These are phyloP conservation scores for Saccharomyces pastorianus DNA, from an alignment of 1,139 yeast genomes.

Conservation along the genomic window DNA sequence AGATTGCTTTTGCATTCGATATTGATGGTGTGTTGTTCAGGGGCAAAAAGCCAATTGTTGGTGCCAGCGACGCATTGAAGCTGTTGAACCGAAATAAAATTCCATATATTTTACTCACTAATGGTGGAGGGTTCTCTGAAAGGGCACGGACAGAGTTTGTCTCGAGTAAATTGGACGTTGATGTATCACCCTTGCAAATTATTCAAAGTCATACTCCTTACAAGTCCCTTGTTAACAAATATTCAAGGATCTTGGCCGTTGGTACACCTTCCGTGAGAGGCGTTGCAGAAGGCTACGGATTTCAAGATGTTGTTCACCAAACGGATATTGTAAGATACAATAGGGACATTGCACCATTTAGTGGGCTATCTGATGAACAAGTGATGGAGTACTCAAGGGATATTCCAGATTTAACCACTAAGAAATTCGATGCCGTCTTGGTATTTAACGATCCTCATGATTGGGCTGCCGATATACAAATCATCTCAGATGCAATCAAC, in stretches of 20 bases:
- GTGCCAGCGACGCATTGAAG: conserved; percentile 58
- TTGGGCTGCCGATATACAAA: conserved; percentile 77
- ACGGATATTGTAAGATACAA: conserved; percentile 56
- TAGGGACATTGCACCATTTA: conserved; percentile 41
- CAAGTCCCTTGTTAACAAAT: conserved; percentile 48
- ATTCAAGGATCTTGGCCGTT: conserved; percentile 61
- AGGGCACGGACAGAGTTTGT: conserved; percentile 50
- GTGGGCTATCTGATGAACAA: conserved; percentile 66
- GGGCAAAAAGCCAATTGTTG: conserved; percentile 61
- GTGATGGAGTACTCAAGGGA: conserved; percentile 39
- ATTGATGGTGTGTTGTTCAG: conserved; percentile 91
- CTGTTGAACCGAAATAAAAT: conserved; percentile 47
- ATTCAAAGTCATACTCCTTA: conserved; percentile 92
- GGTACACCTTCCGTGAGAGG: conserved; percentile 75
- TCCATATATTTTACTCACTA: conserved; percentile 80
- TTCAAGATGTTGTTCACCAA: conserved; percentile 67
- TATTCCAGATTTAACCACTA: conserved; percentile 29
- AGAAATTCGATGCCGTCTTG: conserved; percentile 66
- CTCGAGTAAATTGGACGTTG: conserved; percentile 42
- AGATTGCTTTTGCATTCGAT: conserved; percentile 39
- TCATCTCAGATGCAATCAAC: conserved; percentile 62
- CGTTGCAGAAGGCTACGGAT: conserved; percentile 77
- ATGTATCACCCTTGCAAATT: conserved; percentile 55
- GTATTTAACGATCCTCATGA: conserved; percentile 91
- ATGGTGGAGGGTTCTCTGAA: conserved; percentile 88